phyloP scores from a whole-genome alignment of 148 eudicot genomes.

The Rhododendron vialii region DNA sequence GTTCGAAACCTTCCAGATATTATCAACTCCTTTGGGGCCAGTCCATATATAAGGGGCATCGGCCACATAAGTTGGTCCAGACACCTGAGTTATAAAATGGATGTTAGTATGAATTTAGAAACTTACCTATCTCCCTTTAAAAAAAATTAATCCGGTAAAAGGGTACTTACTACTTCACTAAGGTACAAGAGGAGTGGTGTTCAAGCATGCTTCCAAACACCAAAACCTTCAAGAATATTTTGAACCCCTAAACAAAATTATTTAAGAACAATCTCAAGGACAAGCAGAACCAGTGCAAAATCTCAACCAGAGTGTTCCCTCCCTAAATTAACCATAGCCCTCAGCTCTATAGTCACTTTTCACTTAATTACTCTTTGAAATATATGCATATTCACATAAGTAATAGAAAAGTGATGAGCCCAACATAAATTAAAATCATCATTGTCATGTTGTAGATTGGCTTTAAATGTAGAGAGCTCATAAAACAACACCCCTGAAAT shows the following conservation, averaged over 20 bases:
- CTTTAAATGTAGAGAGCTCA: neutral
- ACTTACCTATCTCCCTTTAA: neutral
- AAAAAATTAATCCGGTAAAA: neutral
- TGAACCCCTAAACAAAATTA: neutral
- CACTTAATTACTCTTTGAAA: neutral
- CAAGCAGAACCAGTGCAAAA: neutral
- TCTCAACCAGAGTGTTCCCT: neutral
- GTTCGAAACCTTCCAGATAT: neutral
- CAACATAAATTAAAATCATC: neutral
- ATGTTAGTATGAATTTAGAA: neutral
- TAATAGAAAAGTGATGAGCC: neutral
- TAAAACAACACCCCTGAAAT: neutral
- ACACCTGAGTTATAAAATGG: too few species aligned
- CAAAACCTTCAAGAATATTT: neutral
- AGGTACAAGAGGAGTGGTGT: neutral
- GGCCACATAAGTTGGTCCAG: too few species aligned
- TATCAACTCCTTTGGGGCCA: neutral
- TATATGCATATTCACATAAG: neutral
- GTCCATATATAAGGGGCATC: too few species aligned
- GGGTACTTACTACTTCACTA: neutral
- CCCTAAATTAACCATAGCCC: neutral
- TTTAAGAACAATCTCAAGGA: neutral
- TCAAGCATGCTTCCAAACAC: conserved; percentile 3
- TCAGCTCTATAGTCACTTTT: neutral
- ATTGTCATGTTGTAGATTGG: neutral